Conservation (phyloP, 371 early-diverging fungal species). For the Funneliformis caledonium region DNA sequence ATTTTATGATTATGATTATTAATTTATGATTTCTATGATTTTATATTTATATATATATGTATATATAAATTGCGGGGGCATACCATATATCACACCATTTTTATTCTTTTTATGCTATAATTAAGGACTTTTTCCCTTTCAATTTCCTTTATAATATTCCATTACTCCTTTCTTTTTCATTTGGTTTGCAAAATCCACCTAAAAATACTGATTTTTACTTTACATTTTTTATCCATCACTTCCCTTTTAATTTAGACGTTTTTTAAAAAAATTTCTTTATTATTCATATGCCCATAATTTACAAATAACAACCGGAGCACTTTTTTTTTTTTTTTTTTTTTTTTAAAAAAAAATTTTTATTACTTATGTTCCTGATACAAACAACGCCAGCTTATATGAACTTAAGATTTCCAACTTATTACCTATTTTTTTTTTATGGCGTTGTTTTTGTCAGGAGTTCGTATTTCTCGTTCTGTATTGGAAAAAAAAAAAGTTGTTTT, state of each 20-base stretch:
- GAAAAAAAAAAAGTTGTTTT: conserved; percentile 27
- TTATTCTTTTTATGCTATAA: background rate
- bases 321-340: conserved; percentile 1
- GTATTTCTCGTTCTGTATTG: conserved; percentile 11
- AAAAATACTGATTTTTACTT: background rate
- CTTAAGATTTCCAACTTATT: background rate
- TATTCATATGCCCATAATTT: conserved; percentile 21
- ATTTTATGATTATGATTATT: background rate
- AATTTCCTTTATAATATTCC: background rate
- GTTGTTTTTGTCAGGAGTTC: conserved; percentile 19
- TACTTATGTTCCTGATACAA: conserved; percentile 4
- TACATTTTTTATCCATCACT: background rate
- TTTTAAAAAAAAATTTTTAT: background rate
- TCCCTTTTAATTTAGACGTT: background rate
- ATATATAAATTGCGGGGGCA: background rate
- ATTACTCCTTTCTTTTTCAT: background rate
- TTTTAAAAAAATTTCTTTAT: conserved; percentile 16
- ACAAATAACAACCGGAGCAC: conserved; percentile 15
- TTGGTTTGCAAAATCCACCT: background rate
- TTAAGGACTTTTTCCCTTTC: conserved; percentile 8
- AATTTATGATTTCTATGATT: background rate
- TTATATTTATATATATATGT: background rate
- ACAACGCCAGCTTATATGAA: background rate
- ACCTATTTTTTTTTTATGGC: background rate
- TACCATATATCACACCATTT: too few species aligned